These are phyloP conservation scores for Neonectria faginata DNA, from an alignment of 2,329 filamentous ascomycete genomes.

Conservation along the genomic window DNA sequence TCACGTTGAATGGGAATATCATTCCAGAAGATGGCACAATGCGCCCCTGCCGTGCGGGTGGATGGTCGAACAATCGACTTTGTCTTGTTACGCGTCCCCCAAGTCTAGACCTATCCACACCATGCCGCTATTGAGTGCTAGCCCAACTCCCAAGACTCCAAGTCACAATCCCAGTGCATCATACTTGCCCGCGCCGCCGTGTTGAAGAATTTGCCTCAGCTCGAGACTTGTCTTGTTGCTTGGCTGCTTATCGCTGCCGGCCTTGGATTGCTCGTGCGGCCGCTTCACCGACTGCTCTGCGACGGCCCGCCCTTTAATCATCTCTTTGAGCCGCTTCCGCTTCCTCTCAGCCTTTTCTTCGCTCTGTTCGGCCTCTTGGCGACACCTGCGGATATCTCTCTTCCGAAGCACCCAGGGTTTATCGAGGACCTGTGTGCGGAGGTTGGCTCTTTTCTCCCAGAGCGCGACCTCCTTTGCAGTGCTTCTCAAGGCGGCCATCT, in stretches of 20 bases:
- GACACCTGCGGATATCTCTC: constrained; percentile 62
- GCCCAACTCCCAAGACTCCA: constrained; percentile 13
- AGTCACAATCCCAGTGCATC: constrained; percentile 51
- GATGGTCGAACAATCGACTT: constrained; percentile 28
- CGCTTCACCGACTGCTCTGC: constrained; percentile 17
- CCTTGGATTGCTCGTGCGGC: constrained; percentile 19
- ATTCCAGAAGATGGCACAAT: constrained; percentile 41
- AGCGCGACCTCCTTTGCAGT: constrained; percentile 69
- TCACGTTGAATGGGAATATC: constrained; percentile 29
- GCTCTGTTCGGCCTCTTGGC: constrained; percentile 58
- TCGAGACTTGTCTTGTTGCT: constrained; percentile 37
- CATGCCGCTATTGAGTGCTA: constrained; percentile 25
- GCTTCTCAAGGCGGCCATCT: constrained; percentile 59
- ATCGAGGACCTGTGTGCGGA: constrained; percentile 62
- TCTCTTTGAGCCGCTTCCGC: constrained; percentile 40
- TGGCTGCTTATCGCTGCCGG: constrained; percentile 21
- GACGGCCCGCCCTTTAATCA: constrained; percentile 25
- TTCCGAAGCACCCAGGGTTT: constrained; percentile 66
- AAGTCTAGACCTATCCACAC: constrained; percentile 30
- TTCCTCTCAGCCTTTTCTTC: constrained; percentile 45
- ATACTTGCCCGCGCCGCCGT: constrained; percentile 49
- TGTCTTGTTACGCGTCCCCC: constrained; percentile 25
- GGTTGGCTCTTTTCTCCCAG: constrained; percentile 67
- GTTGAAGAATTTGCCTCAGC: constrained; percentile 45
- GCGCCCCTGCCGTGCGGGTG: constrained; percentile 18